Evolutionary conservation across 2,329 filamentous ascomycete species (phyloP), one percentile per base, ranked within the genome.

Genomic region (Xylaria hypoxylon): DNA sequence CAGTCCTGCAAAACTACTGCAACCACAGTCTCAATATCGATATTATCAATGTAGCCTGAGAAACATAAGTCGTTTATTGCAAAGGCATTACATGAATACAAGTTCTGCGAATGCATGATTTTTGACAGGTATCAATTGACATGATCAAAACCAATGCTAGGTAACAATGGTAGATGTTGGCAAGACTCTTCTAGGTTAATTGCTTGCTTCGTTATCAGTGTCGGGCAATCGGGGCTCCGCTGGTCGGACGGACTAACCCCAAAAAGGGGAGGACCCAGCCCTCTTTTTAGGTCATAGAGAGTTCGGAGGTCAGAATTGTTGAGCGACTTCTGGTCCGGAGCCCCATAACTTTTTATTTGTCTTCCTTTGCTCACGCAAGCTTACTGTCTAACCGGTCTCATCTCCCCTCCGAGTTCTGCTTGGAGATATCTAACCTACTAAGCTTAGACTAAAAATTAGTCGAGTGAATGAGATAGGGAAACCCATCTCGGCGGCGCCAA

Each of bases 301-400:
- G 31, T 8, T 58, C 55, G 64, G 67, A 59, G 62, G 48, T 53
- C 57, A 67, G 62, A 68, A 64, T 68, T 70, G 68, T 70, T 70
- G 68, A 68, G 68, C 67, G 61, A 69, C 64, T 68, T 69, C 58
- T 67, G 7, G 51, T 22, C 62, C 62, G 62, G 66, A 68, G 67
- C 62, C 59, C 65, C 67, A 68, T 68, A 71, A 63, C 63, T 68
- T 56, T 65, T 58, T 42, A 44, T 42, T 58, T 22, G 50, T 40
- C 56, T 59, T 62, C 45, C 60, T 52, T 61, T 51, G 59, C 48
- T 47, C 63, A 48, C 47, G 33, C 63, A 62, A 33, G 58, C 66
- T 65, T 62, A 68, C 62, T 68, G 59, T 50, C 47, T 52, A 42
- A n/a, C 51, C 35, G 42, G 26, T 35, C n/a, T 40, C 6, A 31